Evolutionary conservation across 129 eudicot species (phyloP), one percentile per base, ranked within the genome.

Genomic region (Pittosporum tobira): DNA sequence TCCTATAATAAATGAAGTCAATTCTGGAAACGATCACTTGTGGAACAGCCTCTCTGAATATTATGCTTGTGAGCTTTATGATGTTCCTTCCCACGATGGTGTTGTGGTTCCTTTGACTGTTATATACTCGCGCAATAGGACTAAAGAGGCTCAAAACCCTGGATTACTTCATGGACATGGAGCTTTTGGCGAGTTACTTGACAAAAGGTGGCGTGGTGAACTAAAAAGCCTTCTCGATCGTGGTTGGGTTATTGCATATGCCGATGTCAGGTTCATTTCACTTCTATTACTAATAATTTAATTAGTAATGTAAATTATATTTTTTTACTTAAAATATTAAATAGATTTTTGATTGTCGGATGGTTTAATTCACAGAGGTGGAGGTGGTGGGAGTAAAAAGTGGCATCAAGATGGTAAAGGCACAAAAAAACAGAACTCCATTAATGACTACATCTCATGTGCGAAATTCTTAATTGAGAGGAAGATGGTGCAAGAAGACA

Each of bases 181-280:
- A 65, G 94, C 98, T 66, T 91, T 86, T 68, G 95, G 98, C 4
- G 98, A 91, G 71, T 62, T 81, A 63, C 94, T 91, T 31, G 98
- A 91, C 69, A 91, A 91, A 72, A 66, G 89, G 62, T 86, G 98
- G 98, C 80, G 78, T 59, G 78, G 79, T 31, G 98, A 91, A 72
- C 80, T 76, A 42, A 91, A 83, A 72, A 91, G 95, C 81, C 90
- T 91, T 52, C 88, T 91, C 13, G 98, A 91, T 73, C 95, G 94
- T 26, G 98, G 98, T 53, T 91, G 98, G 98, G 82, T 91, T 65
- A 64, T 91, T 46, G 98, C 90, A 58, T 86, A 91, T 76, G 96
- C 98, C 24, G 98, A 91, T 86, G 98, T 91, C 31, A 75, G 98
- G 98, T 91, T 31, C 46, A 78, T 79, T 58, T 63, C 8, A 2